Evolutionary conservation across 352 stramenopile genomes (phyloP), one percentile per base, ranked within the genome.

Genomic region (Phytopythium kandeliae): DNA sequence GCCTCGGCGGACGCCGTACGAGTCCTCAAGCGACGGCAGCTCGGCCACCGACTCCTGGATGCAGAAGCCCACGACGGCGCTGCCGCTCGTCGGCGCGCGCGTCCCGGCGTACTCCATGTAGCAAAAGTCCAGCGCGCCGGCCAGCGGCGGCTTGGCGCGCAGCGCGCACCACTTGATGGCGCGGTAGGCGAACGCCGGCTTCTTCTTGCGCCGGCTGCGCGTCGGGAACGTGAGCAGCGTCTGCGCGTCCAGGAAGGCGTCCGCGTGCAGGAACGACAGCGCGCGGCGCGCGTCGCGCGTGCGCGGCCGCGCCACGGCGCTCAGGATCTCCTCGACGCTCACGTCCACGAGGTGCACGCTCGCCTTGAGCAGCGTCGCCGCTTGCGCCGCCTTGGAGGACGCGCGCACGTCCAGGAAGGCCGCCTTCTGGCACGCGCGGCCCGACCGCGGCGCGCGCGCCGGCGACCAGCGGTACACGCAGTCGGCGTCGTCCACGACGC

Each of bases 31-130:
- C 4, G 74, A 65, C 16, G 83, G 80, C 25, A 91, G 76, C 49
- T 91, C 66, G 38, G 69, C 50, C 55, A 92, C 74, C 1, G 71
- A 85, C 22, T 94, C 77, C 54, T 94, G 83, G 8, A 94, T 58
- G 41, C 77, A 90, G 56, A 89, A 94, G 25, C 76, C 83, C 24
- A 94, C 64, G 10, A 89, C 74, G 13, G 57, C 72, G 31, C 58
- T 80, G 35, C 63, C 67, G 0, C 63, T 57, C 24, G 58, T 52
- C 2, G 61, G 51, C 36, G 78, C 78, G 48, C 67, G 73, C 51
- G 74, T 85, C 30, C 81, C 80, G 8, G 78, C 78, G 48, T 92
- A 92, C 54, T 92, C 80, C 37, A 94, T 44, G 38, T 84, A 88
- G 48, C 77, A 92, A 48, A 86, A 82, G 42, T 83, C 71, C 34